Evolutionary conservation across 225 moss, liverwort and hornwort genomes (phyloP).

Genomic region (Antitrichia curtipendula): DNA sequence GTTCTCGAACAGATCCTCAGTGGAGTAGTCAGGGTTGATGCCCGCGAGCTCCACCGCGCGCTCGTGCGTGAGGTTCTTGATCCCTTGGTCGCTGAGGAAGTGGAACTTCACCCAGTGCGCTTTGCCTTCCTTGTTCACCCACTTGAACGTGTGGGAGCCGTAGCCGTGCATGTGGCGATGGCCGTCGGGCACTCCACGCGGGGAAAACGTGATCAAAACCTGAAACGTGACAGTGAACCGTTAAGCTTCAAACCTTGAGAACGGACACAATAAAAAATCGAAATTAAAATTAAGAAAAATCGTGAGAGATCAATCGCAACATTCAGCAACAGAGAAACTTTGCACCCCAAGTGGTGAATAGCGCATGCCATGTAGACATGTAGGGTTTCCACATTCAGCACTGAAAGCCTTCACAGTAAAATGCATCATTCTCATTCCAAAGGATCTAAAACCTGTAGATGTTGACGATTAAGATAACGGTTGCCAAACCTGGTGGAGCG

Average conservation of each 20-base stretch:
- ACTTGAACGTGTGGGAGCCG: constrained; percentile 74
- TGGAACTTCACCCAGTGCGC: constrained; percentile 55
- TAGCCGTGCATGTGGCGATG: constrained; percentile 81
- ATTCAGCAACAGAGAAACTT: background rate
- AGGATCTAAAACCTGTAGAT: too few relatives aligned
- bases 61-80: constrained; percentile 61
- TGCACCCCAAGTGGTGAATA: background rate
- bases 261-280: background rate
- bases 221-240: background rate
- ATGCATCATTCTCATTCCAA: background rate
- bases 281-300: background rate
- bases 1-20: constrained; percentile 55
- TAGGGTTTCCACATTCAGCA: background rate
- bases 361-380: background rate
- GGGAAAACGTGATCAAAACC: constrained; percentile 78
- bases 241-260: background rate
- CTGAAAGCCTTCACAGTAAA: background rate
- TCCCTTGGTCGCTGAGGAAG: constrained; percentile 24
- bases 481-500: constrained; percentile 56
- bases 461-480: background rate
- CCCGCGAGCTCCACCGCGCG: constrained; percentile 55
- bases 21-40: constrained; percentile 69
- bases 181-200: constrained; percentile 67
- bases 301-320: background rate
- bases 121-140: constrained; percentile 72